phyloP scores from a whole-genome alignment of 257 asterid genomes.

The Fraxinus excelsior region DNA sequence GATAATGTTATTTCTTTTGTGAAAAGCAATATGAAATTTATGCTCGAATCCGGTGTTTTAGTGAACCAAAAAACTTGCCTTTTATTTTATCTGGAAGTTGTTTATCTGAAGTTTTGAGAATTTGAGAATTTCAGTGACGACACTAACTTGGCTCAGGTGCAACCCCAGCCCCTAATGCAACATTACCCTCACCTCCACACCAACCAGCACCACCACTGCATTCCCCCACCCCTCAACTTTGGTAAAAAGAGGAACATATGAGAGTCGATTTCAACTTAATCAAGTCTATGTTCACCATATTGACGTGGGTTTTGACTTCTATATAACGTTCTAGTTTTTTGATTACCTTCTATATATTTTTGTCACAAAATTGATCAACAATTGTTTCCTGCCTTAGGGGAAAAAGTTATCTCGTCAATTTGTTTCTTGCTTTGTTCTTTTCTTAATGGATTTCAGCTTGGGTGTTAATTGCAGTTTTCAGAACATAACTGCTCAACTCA shows the following conservation, averaged over 20 bases:
- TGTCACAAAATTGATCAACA: background rate
- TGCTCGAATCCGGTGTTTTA: too few relatives aligned
- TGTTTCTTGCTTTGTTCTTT: background rate
- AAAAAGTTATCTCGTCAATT: background rate
- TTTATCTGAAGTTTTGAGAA: background rate
- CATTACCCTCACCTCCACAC: background rate
- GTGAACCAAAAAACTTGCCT: background rate
- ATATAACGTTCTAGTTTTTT: too few relatives aligned
- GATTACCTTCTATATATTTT: background rate
- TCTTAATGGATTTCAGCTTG: background rate
- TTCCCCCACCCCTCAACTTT: background rate
- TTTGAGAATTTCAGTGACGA: background rate
- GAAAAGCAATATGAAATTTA: too few relatives aligned
- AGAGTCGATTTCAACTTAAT: background rate
- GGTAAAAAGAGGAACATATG: background rate
- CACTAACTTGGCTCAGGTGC: background rate
- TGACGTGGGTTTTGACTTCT: background rate
- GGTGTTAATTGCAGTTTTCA: background rate
- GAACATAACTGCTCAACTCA: background rate
- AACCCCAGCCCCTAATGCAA: background rate
- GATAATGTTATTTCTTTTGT: background rate
- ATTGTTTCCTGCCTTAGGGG: background rate
- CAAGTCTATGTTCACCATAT: background rate
- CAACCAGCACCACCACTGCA: background rate
- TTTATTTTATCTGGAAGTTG: background rate